phyloP scores from a whole-genome alignment of 768 basidiomycete species.

The Pisolithus sp. region DNA sequence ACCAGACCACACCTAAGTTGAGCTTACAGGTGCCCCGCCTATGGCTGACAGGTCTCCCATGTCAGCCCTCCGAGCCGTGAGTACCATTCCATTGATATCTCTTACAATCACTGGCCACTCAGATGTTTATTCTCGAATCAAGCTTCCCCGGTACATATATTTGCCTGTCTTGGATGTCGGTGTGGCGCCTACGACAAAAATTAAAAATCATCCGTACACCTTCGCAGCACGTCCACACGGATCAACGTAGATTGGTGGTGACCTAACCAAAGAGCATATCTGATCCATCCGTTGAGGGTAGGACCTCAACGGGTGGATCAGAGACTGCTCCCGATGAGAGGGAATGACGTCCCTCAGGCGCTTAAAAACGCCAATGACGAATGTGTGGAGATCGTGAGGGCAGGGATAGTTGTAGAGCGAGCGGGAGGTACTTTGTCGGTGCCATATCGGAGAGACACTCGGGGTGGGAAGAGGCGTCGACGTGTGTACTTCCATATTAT shows the following conservation, averaged over 20 bases:
- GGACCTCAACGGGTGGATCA: slow-evolving; percentile 3
- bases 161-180: too few relatives aligned
- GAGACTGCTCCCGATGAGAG: background rate
- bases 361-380: background rate
- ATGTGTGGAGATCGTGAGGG: background rate
- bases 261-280: slow-evolving; percentile 73
- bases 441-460: background rate
- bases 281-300: slow-evolving; percentile 27
- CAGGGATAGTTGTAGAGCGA: background rate
- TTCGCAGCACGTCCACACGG: too few relatives aligned
- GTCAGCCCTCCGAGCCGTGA: too few relatives aligned
- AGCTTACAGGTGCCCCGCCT: too few relatives aligned
- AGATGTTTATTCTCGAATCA: too few relatives aligned
- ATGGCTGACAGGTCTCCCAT: too few relatives aligned
- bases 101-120: too few relatives aligned
- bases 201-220: background rate
- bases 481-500: background rate
- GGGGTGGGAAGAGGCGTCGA: background rate
- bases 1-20: too few relatives aligned
- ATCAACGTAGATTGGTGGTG: slow-evolving; percentile 8
- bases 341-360: background rate
- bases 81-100: too few relatives aligned
- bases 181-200: background rate
- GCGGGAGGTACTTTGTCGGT: background rate
- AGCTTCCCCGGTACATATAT: too few relatives aligned